Evolutionary conservation across 2,329 filamentous ascomycete genomes (phyloP).

Genomic region (Penicillium paneum): DNA sequence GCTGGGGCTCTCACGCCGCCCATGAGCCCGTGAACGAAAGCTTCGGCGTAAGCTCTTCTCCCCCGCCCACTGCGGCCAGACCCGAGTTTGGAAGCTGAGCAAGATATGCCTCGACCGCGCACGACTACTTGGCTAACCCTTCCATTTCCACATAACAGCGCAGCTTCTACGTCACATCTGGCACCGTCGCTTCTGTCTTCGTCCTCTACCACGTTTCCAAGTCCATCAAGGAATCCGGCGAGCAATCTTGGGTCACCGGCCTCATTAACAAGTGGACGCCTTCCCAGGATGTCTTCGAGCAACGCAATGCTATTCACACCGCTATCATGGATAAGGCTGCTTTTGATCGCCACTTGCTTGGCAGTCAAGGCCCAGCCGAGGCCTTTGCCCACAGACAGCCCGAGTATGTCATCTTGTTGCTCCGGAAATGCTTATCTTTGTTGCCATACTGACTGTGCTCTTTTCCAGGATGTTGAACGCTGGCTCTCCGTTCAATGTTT

Average conservation of each 20-base stretch:
- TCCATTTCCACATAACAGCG: conserved; percentile 33
- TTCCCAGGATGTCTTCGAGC: conserved; percentile 52
- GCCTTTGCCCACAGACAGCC: conserved; percentile 58
- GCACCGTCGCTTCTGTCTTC: conserved; percentile 42
- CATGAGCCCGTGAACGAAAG: conserved; percentile 47
- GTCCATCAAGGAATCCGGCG: conserved; percentile 37
- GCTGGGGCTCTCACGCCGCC: conserved; percentile 43
- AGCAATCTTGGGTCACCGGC: conserved; percentile 41
- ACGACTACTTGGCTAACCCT: conserved; percentile 17
- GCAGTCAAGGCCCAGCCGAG: conserved; percentile 40
- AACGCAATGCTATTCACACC: conserved; percentile 60
- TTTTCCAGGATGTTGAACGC: conserved; percentile 58
- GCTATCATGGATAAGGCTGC: conserved; percentile 62
- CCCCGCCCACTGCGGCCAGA: conserved; percentile 11
- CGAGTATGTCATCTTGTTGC: conserved; percentile 54
- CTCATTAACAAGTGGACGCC: conserved; percentile 57
- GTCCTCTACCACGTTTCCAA: conserved; percentile 43
- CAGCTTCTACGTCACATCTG: conserved; percentile 48
- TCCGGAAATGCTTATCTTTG: background rate
- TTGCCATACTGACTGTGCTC: conserved; percentile 4
- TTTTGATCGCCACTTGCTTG: conserved; percentile 60
- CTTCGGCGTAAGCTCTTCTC: conserved; percentile 43
- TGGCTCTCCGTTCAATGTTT: conserved; percentile 62
- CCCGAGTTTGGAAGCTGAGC: conserved; percentile 9
- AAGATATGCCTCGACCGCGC: conserved; percentile 9